A percentile compares a stretch with the other conserved stretches of the same genome.
Evolutionary conservation across 768 basidiomycete genomes (phyloP).

Genomic region (Tremella mesenterica): DNA sequence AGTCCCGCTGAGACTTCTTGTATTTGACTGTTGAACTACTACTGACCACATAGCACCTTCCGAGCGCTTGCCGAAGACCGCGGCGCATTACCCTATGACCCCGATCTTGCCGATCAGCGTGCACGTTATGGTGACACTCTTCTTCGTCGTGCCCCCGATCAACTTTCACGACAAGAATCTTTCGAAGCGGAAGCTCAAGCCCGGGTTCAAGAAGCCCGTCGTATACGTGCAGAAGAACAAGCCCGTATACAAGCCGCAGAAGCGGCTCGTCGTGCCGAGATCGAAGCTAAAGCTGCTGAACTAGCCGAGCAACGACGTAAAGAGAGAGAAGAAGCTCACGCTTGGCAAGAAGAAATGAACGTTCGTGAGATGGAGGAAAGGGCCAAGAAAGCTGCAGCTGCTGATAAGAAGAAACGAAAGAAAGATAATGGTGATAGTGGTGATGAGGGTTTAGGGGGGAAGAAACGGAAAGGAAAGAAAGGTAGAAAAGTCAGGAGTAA

Average conservation of each 20-base stretch:
- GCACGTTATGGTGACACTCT: slow-evolving; percentile 82
- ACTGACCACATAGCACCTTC: slow-evolving; percentile 56
- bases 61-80: slow-evolving; percentile 69
- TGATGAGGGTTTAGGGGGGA: slow-evolving; percentile 57
- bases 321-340: slow-evolving; percentile 43
- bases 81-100: slow-evolving; percentile 65
- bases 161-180: slow-evolving; percentile 61
- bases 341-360: slow-evolving; percentile 34
- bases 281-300: slow-evolving; percentile 62
- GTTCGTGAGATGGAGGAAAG: slow-evolving; percentile 54
- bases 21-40: not conserved
- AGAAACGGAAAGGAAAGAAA: slow-evolving; percentile 15
- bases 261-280: slow-evolving; percentile 41
- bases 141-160: slow-evolving; percentile 70
- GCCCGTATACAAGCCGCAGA: slow-evolving; percentile 53
- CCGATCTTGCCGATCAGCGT: slow-evolving; percentile 80
- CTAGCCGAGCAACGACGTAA: slow-evolving; percentile 68
- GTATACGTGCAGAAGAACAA: slow-evolving; percentile 69
- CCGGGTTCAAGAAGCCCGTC: slow-evolving; percentile 66
- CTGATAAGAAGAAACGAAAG: slow-evolving; percentile 44
- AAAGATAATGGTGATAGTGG: slow-evolving; percentile 73
- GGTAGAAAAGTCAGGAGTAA: slow-evolving; percentile 23
- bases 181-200: slow-evolving; percentile 64
- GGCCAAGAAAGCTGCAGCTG: slow-evolving; percentile 45
- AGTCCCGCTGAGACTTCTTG: not conserved